Percentiles rank a stretch among this genome's conserved stretches.
Evolutionary conservation across 495 filamentous ascomycete genomes (phyloP).

Genomic region (Cladorrhinum samala): DNA sequence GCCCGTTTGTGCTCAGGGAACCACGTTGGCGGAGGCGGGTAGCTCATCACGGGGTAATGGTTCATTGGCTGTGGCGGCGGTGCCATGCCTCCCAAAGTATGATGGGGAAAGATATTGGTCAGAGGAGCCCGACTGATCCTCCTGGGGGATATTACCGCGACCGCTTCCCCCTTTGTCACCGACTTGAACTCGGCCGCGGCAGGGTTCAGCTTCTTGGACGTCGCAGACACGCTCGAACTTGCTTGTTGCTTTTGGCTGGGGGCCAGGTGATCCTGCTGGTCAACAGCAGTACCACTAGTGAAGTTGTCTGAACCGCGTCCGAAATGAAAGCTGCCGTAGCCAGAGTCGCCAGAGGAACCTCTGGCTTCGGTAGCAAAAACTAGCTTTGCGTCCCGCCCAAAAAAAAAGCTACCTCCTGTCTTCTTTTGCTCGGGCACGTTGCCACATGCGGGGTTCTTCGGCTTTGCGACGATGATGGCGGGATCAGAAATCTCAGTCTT

Average conservation of each 20-base stretch:
- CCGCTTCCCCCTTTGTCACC: background rate
- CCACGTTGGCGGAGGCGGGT: background rate
- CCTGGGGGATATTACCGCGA: constrained; percentile 13
- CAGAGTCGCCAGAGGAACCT: constrained; percentile 15
- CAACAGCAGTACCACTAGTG: background rate
- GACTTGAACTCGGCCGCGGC: constrained; percentile 27
- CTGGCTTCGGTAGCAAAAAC: background rate
- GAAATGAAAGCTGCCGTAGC: constrained; percentile 8
- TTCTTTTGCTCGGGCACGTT: background rate
- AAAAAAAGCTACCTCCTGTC: background rate
- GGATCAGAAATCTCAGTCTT: constrained; percentile 6
- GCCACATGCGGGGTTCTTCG: constrained; percentile 6
- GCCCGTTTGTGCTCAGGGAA: background rate
- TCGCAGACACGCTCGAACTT: background rate
- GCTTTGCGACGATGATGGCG: constrained; percentile 19
- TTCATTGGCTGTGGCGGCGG: background rate
- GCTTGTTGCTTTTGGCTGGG: background rate
- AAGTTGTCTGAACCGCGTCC: background rate
- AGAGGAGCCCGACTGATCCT: constrained; percentile 18
- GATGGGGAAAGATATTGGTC: constrained; percentile 19
- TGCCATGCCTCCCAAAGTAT: background rate
- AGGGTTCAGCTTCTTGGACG: constrained; percentile 22
- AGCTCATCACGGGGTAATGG: background rate
- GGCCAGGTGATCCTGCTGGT: background rate
- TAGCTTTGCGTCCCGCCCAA: background rate